Evolutionary conservation across 208 protist species (phyloP).

Genomic region (Blechomonas ayalai): DNA sequence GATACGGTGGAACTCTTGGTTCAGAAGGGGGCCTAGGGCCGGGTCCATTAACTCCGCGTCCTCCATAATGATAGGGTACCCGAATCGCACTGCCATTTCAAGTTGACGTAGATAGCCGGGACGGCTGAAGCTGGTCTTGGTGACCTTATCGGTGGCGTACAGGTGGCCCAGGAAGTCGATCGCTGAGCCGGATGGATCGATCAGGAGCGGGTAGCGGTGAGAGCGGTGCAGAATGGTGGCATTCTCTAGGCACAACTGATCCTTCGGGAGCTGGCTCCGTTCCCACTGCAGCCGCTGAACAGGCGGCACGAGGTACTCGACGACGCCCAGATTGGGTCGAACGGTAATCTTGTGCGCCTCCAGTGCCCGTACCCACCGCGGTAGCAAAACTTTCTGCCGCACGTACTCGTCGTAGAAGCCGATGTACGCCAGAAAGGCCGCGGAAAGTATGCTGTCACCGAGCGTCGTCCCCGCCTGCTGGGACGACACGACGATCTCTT

Average conservation of each 20-base stretch:
- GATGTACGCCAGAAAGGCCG: constrained; percentile 96
- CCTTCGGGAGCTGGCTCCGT: constrained; percentile 90
- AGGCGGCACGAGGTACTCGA: constrained; percentile 93
- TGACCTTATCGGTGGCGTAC: constrained; percentile 79
- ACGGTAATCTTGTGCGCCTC: constrained; percentile 51
- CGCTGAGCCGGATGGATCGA: constrained; percentile 98
- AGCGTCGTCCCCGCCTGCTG: constrained; percentile 87
- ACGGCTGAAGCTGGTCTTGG: constrained; percentile 95
- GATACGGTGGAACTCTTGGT: constrained; percentile 93
- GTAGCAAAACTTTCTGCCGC: constrained; percentile 76
- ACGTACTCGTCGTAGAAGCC: constrained; percentile 97
- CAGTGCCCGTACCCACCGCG: constrained; percentile 83
- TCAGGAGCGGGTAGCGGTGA: constrained; percentile 96
- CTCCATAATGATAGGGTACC: constrained; percentile 97
- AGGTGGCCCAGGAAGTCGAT: constrained; percentile 88
- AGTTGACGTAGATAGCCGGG: constrained; percentile 97
- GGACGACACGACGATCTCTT: constrained; percentile 80
- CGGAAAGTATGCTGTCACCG: constrained; percentile 94
- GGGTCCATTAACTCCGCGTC: constrained; percentile 99
- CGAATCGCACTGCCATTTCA: constrained; percentile 97
- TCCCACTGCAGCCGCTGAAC: constrained; percentile 93
- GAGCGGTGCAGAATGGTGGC: constrained; percentile 94
- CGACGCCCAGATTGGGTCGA: constrained; percentile 70
- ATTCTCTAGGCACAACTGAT: constrained; percentile 97
- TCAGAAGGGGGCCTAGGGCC: constrained; percentile 97